Conservation (phyloP, 257 asterid species). For the Nicotiana attenuata region DNA sequence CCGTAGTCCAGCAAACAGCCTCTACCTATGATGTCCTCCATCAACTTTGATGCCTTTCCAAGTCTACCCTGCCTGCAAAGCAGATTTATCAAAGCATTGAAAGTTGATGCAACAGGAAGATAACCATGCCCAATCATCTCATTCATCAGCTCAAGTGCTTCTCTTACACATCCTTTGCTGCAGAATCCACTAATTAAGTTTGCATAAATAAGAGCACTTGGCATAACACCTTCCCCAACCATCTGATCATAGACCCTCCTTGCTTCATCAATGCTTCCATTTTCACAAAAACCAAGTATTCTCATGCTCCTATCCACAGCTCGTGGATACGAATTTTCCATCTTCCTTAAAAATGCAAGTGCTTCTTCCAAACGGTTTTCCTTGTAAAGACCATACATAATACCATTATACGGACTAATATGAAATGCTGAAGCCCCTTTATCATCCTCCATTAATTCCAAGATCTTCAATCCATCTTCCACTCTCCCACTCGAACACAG, state of each 20-base stretch:
- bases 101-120: conserved; percentile 47
- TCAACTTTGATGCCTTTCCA: conserved; percentile 41
- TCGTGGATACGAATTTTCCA: conserved; percentile 59
- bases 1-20: conserved; percentile 46
- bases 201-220: conserved; percentile 60
- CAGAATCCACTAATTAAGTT: conserved; percentile 42
- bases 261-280: conserved; percentile 34
- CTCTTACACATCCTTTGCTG: conserved; percentile 45
- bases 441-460: conserved; percentile 56
- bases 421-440: conserved; percentile 22
- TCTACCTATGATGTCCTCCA: conserved; percentile 63
- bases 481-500: conserved; percentile 54
- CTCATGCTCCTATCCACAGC: conserved; percentile 39
- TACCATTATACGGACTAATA: conserved; percentile 66
- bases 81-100: conserved; percentile 41
- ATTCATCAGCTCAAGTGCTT: conserved; percentile 49
- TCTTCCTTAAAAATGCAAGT: conserved; percentile 44
- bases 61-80: conserved; percentile 55
- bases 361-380: conserved; percentile 41
- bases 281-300: conserved; percentile 38
- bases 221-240: conserved; percentile 45
- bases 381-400: conserved; percentile 65
- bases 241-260: conserved; percentile 42
- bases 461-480: conserved; percentile 53
- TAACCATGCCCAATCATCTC: conserved; percentile 52